These are phyloP conservation scores for Pseudogymnoascus sp. DNA, from an alignment of 2,329 filamentous ascomycete species.

Conservation along the genomic window DNA sequence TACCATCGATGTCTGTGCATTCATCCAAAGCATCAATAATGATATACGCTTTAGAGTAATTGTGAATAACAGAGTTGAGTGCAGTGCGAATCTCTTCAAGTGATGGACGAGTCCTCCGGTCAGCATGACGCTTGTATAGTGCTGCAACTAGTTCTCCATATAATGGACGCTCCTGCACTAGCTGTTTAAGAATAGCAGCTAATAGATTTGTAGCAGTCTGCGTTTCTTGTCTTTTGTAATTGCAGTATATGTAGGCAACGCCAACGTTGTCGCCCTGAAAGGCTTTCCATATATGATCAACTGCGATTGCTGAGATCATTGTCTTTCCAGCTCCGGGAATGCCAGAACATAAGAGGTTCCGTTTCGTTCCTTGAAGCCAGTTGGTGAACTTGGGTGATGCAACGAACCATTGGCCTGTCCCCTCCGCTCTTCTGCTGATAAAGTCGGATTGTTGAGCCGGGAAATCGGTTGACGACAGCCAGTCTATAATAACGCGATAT, in stretches of 20 bases:
- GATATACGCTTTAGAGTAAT: conserved; percentile 17
- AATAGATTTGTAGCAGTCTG: conserved; percentile 22
- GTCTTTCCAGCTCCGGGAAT: neutral
- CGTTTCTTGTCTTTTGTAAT: conserved; percentile 24
- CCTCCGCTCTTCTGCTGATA: conserved; percentile 29
- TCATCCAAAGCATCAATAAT: conserved; percentile 20
- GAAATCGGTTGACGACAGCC: conserved; percentile 35
- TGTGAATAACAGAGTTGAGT: conserved; percentile 14
- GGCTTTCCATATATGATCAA: neutral
- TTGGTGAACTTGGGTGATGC: conserved; percentile 12
- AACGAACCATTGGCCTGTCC: conserved; percentile 17
- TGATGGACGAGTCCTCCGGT: neutral
- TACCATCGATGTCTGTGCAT: conserved; percentile 1
- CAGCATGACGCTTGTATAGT: neutral
- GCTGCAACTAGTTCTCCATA: neutral
- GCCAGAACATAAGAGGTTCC: conserved; percentile 14
- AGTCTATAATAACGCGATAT: conserved; percentile 20
- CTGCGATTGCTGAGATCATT: neutral
- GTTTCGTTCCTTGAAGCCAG: conserved; percentile 2
- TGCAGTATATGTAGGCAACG: conserved; percentile 33
- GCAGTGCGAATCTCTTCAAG: conserved; percentile 14
- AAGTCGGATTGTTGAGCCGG: conserved; percentile 34
- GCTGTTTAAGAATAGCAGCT: conserved; percentile 24
- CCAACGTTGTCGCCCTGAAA: conserved; percentile 14
- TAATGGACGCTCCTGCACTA: conserved; percentile 14